These are phyloP conservation scores for Schizochytrium sp. DNA, from an alignment of 108 stramenopile species.

Conservation along the genomic window DNA sequence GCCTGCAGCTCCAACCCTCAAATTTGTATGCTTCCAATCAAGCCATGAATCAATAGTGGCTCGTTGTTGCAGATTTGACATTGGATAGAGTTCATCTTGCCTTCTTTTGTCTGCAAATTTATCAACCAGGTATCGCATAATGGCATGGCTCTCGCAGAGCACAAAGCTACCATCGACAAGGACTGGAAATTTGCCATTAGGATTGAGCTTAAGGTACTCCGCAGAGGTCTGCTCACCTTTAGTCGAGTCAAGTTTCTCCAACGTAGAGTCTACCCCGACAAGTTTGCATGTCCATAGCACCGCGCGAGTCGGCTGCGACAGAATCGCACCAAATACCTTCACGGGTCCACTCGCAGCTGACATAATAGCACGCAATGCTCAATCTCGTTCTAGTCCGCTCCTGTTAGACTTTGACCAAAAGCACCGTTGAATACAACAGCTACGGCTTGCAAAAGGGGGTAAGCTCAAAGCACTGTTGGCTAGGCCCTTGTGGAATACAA, in stretches of 20 bases:
- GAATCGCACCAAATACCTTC: not conserved
- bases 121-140: slow-evolving; percentile 43
- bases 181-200: slow-evolving; percentile 32
- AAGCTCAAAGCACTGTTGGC: too few species aligned
- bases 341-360: not conserved
- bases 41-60: slow-evolving; percentile 15
- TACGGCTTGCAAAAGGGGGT: too few species aligned
- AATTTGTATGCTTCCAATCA: slow-evolving; percentile 49
- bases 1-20: not conserved
- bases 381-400: too few species aligned
- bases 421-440: too few species aligned
- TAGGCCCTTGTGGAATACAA: too few species aligned
- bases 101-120: not conserved
- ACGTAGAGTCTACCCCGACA: not conserved
- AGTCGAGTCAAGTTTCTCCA: not conserved
- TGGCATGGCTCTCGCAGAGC: slow-evolving; percentile 30
- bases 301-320: slow-evolving; percentile 11
- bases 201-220: slow-evolving; percentile 53
- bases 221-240: not conserved
- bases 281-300: not conserved
- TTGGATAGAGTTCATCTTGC: not conserved
- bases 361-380: too few species aligned
- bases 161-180: slow-evolving; percentile 30
- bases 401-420: too few species aligned
- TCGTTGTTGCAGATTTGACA: not conserved